A percentile compares a stretch with the other conserved stretches of the same genome.
These are phyloP conservation scores for Hortiboletus rubellus DNA, from an alignment of 1,284 basidiomycete genomes.

Conservation along the genomic window DNA sequence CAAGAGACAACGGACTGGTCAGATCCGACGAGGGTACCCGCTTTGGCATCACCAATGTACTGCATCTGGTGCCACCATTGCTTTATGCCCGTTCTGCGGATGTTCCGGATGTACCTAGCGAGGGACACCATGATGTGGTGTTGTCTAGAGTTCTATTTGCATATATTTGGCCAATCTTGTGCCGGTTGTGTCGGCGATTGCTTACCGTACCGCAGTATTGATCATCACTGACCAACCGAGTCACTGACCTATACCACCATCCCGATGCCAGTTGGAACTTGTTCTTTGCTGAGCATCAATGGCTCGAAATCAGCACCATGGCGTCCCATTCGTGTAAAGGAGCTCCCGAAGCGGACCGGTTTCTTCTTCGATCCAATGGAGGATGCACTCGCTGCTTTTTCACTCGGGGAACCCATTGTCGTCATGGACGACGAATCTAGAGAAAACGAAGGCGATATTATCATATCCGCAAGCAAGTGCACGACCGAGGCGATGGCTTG, in stretches of 20 bases:
- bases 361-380: slow-evolving; percentile 73
- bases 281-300: slow-evolving; percentile 12
- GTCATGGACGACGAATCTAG: slow-evolving; percentile 94
- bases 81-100: slow-evolving; percentile 71
- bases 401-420: slow-evolving; percentile 85
- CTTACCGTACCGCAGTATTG: too few relatives aligned
- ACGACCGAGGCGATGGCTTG: slow-evolving; percentile 98
- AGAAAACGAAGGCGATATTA: slow-evolving; percentile 95
- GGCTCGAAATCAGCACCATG: slow-evolving; percentile 14
- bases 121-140: slow-evolving; percentile 63
- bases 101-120: slow-evolving; percentile 70
- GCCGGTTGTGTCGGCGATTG: too few relatives aligned
- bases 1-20: slow-evolving; percentile 64
- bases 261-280: slow-evolving; percentile 11
- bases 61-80: slow-evolving; percentile 86
- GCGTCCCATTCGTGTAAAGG: slow-evolving; percentile 17
- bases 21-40: slow-evolving; percentile 72
- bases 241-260: background rate
- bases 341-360: slow-evolving; percentile 26
- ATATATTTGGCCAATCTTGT: slow-evolving; percentile 21
- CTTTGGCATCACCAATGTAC: slow-evolving; percentile 92
- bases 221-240: too few relatives aligned
- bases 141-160: slow-evolving; percentile 20
- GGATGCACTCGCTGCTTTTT: slow-evolving; percentile 79
- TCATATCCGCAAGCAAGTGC: slow-evolving; percentile 78